Conservation (phyloP, 495 filamentous ascomycete species). For the Hyaloscypha bicolor region DNA sequence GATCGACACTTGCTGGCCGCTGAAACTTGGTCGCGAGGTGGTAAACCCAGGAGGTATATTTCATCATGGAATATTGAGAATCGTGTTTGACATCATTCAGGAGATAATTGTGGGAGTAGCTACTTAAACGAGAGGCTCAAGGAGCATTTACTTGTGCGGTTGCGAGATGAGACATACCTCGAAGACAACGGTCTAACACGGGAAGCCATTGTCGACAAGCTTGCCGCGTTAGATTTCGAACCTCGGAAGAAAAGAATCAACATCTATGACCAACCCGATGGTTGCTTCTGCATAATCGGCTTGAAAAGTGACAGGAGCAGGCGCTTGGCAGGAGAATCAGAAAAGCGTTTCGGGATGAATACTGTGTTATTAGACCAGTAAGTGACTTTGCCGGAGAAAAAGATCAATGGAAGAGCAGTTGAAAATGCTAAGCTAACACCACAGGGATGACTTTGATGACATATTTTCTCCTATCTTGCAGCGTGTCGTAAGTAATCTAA, state of each 20-base stretch:
- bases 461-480: too few species aligned
- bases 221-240: conserved; percentile 5
- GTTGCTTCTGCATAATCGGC: background rate
- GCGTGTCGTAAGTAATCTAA: too few species aligned
- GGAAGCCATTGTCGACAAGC: background rate
- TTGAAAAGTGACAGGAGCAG: background rate
- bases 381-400: background rate
- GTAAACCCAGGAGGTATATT: background rate
- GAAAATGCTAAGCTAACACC: too few species aligned
- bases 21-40: background rate
- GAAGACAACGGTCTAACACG: background rate
- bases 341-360: background rate
- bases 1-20: background rate
- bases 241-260: background rate
- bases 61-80: background rate
- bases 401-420: background rate
- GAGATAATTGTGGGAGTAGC: conserved; percentile 12
- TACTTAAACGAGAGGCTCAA: conserved; percentile 5
- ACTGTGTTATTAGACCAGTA: background rate
- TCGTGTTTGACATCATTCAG: background rate
- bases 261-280: background rate
- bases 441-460: too few species aligned
- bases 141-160: background rate
- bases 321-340: background rate
- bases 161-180: conserved; percentile 6